Evolutionary conservation across 2,329 filamentous ascomycete genomes (phyloP).

Genomic region (Colletotrichum cuscutae): DNA sequence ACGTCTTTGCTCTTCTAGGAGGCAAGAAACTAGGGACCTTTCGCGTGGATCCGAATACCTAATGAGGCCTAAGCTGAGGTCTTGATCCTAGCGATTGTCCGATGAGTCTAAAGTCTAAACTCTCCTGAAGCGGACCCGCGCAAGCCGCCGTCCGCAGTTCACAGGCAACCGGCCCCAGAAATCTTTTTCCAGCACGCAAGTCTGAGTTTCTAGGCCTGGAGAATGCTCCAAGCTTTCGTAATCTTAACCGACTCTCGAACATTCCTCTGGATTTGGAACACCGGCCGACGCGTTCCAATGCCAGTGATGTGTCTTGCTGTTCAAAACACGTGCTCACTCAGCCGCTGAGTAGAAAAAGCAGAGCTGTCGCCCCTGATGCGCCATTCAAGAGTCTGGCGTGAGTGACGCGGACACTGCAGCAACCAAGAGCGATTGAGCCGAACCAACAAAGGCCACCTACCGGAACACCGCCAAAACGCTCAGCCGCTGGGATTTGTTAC

Average conservation of each 20-base stretch:
- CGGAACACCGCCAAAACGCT: neutral
- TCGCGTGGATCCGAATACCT: neutral
- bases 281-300: neutral
- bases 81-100: neutral
- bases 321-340: neutral
- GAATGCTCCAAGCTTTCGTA: neutral
- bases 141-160: neutral
- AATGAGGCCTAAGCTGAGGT: neutral
- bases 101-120: neutral
- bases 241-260: neutral
- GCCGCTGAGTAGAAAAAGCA: neutral
- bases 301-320: neutral
- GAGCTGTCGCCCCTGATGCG: too few species aligned
- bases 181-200: neutral
- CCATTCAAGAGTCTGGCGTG: too few species aligned
- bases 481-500: neutral
- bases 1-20: neutral
- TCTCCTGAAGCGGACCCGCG: neutral
- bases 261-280: neutral
- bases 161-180: neutral
- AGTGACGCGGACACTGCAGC: neutral
- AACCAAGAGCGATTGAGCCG: neutral
- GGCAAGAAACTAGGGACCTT: neutral
- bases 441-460: neutral
- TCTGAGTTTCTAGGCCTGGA: neutral